phyloP scores from a whole-genome alignment of 2,329 filamentous ascomycete genomes.

The Ceratocystis eucalypticola region DNA sequence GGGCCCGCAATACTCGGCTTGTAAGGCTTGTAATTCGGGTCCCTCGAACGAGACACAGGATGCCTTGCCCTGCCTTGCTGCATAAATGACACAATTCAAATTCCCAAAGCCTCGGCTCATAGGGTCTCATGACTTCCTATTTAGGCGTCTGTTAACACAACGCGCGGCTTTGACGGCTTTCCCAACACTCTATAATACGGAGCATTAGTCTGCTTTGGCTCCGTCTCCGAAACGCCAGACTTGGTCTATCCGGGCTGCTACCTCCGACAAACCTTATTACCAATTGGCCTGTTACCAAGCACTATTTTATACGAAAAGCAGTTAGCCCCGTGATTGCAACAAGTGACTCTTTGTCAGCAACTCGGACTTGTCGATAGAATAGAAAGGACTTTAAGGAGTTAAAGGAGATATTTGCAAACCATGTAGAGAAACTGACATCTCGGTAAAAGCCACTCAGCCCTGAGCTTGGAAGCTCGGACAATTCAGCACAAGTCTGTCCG shows the following conservation, averaged over 20 bases:
- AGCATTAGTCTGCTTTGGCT: neutral
- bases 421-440: no score
- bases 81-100: neutral
- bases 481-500: neutral
- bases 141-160: neutral
- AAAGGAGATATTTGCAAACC: no score
- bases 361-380: neutral
- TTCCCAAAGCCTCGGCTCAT: conserved; percentile 1
- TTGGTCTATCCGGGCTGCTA: neutral
- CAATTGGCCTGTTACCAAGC: neutral
- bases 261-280: neutral
- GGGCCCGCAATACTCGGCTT: neutral
- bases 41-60: neutral
- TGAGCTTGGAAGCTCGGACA: no score
- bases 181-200: neutral
- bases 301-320: neutral
- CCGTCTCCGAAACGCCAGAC: neutral
- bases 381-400: no score
- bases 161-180: no score
- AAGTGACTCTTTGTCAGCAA: neutral
- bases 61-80: neutral
- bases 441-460: no score
- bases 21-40: neutral
- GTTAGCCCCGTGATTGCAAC: neutral
- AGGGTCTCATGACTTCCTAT: neutral